phyloP scores from a whole-genome alignment of 805 yeast genomes.

The Saccharomycopsis selenospora region DNA sequence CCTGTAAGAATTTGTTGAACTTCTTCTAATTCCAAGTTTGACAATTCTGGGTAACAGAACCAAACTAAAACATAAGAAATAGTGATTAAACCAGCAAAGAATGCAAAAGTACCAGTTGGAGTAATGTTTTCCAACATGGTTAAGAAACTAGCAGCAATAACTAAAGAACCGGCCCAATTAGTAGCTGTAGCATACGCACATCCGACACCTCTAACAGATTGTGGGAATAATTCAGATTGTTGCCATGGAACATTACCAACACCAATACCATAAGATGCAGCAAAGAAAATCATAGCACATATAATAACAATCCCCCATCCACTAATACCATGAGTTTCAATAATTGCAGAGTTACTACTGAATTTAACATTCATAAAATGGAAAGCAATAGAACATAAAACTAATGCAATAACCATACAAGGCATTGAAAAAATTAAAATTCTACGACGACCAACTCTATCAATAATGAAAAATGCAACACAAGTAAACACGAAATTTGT shows the following conservation, averaged over 20 bases:
- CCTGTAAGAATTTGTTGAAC: constrained; percentile 72
- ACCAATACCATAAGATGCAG: constrained; percentile 88
- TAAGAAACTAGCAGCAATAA: constrained; percentile 84
- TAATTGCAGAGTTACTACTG: constrained; percentile 37
- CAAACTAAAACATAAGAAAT: constrained; percentile 66
- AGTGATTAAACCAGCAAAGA: constrained; percentile 77
- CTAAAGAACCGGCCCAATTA: constrained; percentile 92
- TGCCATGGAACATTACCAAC: constrained; percentile 99
- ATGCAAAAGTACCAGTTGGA: constrained; percentile 89
- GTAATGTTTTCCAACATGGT: constrained; percentile 92
- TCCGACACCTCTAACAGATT: constrained; percentile 88
- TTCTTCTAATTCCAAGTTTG: constrained; percentile 87
- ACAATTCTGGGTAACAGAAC: constrained; percentile 87
- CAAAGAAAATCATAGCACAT: constrained; percentile 76
- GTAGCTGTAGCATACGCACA: constrained; percentile 85
- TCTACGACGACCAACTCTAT: constrained; percentile 78
- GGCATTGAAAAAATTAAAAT: constrained; percentile 78
- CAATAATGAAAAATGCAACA: constrained; percentile 81
- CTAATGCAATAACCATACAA: constrained; percentile 70
- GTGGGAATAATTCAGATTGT: constrained; percentile 91
- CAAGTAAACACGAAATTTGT: constrained; percentile 87
- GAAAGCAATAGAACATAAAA: constrained; percentile 84
- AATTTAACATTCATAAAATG: constrained; percentile 69
- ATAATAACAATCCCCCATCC: constrained; percentile 89
- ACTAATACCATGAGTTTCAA: constrained; percentile 41